These are phyloP conservation scores for Schizothecium vesticola DNA, from an alignment of 495 filamentous ascomycete species.

Conservation along the genomic window DNA sequence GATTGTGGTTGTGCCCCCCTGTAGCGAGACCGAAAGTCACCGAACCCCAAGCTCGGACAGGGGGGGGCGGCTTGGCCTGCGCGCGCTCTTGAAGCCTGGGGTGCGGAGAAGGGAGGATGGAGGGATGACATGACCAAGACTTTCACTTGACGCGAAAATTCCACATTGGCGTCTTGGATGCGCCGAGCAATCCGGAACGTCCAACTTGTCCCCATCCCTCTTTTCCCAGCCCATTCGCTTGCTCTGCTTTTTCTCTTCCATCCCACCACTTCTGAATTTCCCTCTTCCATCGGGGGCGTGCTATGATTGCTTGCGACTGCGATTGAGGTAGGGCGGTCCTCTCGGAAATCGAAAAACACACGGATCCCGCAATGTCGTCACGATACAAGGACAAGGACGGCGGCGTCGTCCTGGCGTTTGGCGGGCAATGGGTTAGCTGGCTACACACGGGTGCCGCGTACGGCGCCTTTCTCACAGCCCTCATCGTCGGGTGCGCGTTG, in stretches of 20 bases:
- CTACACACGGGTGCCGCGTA: constrained; percentile 81
- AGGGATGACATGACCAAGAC: neutral
- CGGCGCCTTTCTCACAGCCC: constrained; percentile 82
- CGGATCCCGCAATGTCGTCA: constrained; percentile 9
- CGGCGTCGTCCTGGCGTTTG: constrained; percentile 76
- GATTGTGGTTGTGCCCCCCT: neutral
- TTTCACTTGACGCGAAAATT: constrained; percentile 2
- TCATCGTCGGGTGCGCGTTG: constrained; percentile 75
- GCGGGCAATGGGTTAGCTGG: constrained; percentile 90
- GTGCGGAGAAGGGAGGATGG: neutral
- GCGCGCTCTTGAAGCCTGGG: neutral
- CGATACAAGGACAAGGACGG: constrained; percentile 64
- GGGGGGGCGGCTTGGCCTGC: neutral
- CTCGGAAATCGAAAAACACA: constrained; percentile 13
- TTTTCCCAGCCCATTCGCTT: neutral
- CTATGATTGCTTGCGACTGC: constrained; percentile 6
- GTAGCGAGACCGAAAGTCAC: neutral
- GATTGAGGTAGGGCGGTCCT: neutral
- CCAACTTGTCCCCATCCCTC: neutral
- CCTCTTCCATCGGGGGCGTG: neutral
- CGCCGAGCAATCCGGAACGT: constrained; percentile 11
- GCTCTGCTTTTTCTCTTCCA: neutral
- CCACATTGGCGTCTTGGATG: neutral
- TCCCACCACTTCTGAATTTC: neutral
- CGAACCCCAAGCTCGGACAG: neutral